Conservation (phyloP, 2,329 filamentous ascomycete genomes). For the Colletotrichum melonis region DNA sequence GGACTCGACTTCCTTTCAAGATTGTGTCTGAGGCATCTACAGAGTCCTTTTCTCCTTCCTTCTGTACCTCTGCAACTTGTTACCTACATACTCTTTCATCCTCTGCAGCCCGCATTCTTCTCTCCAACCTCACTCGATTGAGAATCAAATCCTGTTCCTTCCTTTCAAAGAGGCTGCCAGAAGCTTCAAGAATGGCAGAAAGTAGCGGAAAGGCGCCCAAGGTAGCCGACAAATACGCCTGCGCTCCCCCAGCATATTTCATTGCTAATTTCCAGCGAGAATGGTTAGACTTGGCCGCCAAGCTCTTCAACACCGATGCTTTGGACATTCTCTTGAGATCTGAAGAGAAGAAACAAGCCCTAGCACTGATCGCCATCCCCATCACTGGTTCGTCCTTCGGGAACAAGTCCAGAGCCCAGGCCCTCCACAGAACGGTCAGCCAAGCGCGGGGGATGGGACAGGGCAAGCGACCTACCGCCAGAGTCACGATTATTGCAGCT, state of each 20-base stretch:
- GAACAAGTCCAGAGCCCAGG: background rate
- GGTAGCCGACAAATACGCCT: background rate
- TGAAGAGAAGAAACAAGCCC: background rate
- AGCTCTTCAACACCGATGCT: slow-evolving; percentile 5
- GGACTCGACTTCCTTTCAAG: no score
- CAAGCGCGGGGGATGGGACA: background rate
- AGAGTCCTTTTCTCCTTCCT: no score
- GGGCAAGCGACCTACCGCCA: background rate
- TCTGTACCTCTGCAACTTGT: no score
- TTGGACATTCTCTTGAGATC: background rate
- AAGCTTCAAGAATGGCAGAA: no score
- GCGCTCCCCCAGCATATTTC: background rate
- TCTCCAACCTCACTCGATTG: no score
- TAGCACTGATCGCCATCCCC: background rate
- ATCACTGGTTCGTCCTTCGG: background rate
- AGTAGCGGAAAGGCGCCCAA: background rate
- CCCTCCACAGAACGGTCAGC: background rate
- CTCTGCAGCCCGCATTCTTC: no score
- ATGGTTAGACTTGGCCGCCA: background rate
- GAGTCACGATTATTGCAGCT: background rate
- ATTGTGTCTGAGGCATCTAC: no score
- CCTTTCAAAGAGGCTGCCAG: no score
- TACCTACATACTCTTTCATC: no score
- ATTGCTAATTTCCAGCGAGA: background rate
- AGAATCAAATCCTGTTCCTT: no score